Base-by-base conservation (phyloP, 1,284 basidiomycete genomes). In the Schizopora paradoxa region DNA sequence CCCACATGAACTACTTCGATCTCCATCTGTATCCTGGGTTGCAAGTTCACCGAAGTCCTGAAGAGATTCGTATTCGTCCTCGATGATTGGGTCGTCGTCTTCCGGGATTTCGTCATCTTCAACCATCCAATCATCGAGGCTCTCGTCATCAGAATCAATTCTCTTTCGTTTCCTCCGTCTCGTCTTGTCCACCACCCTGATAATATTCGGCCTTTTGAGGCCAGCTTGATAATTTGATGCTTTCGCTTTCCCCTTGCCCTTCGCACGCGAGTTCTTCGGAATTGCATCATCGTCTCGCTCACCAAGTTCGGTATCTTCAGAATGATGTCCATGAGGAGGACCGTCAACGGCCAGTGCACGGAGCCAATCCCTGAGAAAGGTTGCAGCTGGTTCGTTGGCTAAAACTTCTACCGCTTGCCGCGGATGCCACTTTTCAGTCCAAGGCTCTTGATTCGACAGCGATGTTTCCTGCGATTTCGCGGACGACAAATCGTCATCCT, bases 341-440 rank as follows among this genome's bases (percentile, higher is more conserved):
- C 32, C 27, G 14, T 79, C 77, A 4, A 95, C 62, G 45, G 79
- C 77, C 6, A 86, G 69, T 13, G 84, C 79, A 22, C 66, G 64
- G 41, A 96, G 72, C 93, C 93, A 97, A 46, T 88, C 80, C 27
- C 84, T 78, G 32, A 96, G 72, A 63, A 87, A 91, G 13, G 71
- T 58, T 0, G 91, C 82, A 47, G 81, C 78, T 3, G 66, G 58
- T 60, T 89, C 82, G 60, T 95, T 96, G 6, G 89, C 90, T 0
- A 97, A 69, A 0, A 95, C 82, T 54, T 94, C 77, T 11, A 74
- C 67, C 1, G 91, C 86, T 27, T 68, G 64, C 42, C 70, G 73
- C 6, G 93, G 93, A 19, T 78, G 77, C 74, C 87, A 95, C 52
- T 77, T 82, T 41, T 88, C 82, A 26, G 74, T 68, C 91, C 91